phyloP scores from a whole-genome alignment of 2,329 filamentous ascomycete genomes.

The Dactylellina parvicollis region DNA sequence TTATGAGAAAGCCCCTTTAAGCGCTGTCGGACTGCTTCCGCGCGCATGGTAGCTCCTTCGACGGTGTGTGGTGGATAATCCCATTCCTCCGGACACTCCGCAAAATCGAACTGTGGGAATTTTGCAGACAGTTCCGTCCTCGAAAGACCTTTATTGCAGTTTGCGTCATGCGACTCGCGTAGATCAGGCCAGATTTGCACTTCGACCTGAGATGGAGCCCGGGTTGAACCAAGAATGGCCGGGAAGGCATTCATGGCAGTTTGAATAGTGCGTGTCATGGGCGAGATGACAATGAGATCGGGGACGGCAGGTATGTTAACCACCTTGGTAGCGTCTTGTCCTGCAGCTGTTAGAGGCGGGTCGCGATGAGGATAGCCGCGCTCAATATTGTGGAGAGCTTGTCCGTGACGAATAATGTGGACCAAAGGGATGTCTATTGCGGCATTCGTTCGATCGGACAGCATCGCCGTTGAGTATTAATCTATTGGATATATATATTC shows the following conservation, averaged over 20 bases:
- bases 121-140: constrained; percentile 1
- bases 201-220: constrained; percentile 5
- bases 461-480: background rate
- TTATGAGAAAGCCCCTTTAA: constrained; percentile 17
- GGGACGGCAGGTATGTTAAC: constrained; percentile 60
- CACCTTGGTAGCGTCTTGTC: constrained; percentile 4
- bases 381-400: constrained; percentile 28
- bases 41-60: constrained; percentile 18
- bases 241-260: constrained; percentile 64
- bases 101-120: constrained; percentile 21
- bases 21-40: constrained; percentile 15
- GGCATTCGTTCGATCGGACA: background rate
- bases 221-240: background rate
- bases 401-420: constrained; percentile 31
- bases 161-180: constrained; percentile 25
- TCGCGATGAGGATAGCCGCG: constrained; percentile 19
- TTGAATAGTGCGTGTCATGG: constrained; percentile 73
- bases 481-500: background rate
- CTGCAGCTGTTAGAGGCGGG: constrained; percentile 13
- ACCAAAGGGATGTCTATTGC: background rate
- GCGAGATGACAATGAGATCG: constrained; percentile 70
- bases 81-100: constrained; percentile 27
- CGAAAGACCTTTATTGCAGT: constrained; percentile 24
- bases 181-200: constrained; percentile 35
- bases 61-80: constrained; percentile 18